Conservation (phyloP, 2,329 filamentous ascomycete genomes). For the Aspergillus costaricaensis region DNA sequence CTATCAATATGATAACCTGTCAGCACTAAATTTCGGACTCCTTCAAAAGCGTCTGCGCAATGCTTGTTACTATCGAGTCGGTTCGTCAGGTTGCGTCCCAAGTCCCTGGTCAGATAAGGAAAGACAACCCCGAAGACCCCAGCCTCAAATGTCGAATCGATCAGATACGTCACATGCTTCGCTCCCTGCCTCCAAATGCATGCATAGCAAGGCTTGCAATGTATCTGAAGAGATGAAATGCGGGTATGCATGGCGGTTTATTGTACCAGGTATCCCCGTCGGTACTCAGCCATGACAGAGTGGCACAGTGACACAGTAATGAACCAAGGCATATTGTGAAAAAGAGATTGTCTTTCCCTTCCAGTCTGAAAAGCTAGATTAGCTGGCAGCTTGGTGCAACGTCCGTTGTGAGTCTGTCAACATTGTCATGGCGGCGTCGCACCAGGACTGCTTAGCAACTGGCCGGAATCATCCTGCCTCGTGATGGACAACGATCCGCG, state of each 20-base stretch:
- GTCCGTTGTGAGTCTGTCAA: background rate
- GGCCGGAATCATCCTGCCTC: background rate
- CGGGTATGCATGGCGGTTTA: slow-evolving; percentile 5
- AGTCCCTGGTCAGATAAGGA: background rate
- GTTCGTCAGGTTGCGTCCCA: background rate
- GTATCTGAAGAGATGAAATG: background rate
- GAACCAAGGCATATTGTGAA: background rate
- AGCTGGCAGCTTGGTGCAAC: background rate
- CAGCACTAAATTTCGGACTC: too few relatives aligned
- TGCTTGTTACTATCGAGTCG: too few relatives aligned
- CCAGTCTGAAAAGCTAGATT: background rate
- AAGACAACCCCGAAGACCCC: background rate
- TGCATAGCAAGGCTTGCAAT: background rate
- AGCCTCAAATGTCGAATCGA: background rate
- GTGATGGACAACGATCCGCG: background rate
- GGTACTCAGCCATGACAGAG: background rate
- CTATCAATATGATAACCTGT: background rate
- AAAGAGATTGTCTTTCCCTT: background rate
- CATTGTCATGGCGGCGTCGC: background rate
- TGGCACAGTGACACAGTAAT: background rate
- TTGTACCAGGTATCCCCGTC: background rate
- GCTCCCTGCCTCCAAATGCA: background rate
- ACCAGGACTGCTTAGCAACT: background rate
- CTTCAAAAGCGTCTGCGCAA: background rate
- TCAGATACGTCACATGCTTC: background rate